phyloP scores from a whole-genome alignment of 2,329 filamentous ascomycete species.

The Cladosporium sp. region DNA sequence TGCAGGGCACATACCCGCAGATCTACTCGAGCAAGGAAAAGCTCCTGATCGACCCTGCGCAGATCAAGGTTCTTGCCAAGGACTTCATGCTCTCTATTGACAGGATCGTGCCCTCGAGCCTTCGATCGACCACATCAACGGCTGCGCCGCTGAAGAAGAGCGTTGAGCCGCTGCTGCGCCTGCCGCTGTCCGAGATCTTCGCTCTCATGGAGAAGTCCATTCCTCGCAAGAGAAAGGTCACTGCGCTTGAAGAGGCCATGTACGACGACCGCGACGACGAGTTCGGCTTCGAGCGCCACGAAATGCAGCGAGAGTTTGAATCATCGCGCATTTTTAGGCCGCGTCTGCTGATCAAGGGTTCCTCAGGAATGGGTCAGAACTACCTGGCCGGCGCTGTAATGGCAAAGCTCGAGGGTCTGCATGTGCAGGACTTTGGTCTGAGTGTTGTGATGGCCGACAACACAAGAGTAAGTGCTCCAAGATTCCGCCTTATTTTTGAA shows the following conservation, averaged over 20 bases:
- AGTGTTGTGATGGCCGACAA: slow-evolving; percentile 79
- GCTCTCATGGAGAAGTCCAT: slow-evolving; percentile 61
- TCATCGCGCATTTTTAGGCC: slow-evolving; percentile 82
- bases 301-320: slow-evolving; percentile 67
- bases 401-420: slow-evolving; percentile 85
- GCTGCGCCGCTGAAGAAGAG: slow-evolving; percentile 72
- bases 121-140: slow-evolving; percentile 78
- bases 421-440: slow-evolving; percentile 91
- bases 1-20: slow-evolving; percentile 91
- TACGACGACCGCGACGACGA: slow-evolving; percentile 81
- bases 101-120: slow-evolving; percentile 91
- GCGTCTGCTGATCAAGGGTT: slow-evolving; percentile 74
- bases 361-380: slow-evolving; percentile 84
- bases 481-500: slow-evolving; percentile 10
- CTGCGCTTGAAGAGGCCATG: slow-evolving; percentile 88
- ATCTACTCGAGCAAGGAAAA: slow-evolving; percentile 91
- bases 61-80: slow-evolving; percentile 80
- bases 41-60: slow-evolving; percentile 75
- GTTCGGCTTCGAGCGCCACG: slow-evolving; percentile 78
- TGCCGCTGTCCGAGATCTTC: slow-evolving; percentile 65
- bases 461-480: slow-evolving; percentile 50
- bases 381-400: slow-evolving; percentile 81
- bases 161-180: slow-evolving; percentile 73
- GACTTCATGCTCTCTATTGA: slow-evolving; percentile 98
- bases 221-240: slow-evolving; percentile 77